Conservation (phyloP, 768 basidiomycete species). For the Termitomyces sp. region DNA sequence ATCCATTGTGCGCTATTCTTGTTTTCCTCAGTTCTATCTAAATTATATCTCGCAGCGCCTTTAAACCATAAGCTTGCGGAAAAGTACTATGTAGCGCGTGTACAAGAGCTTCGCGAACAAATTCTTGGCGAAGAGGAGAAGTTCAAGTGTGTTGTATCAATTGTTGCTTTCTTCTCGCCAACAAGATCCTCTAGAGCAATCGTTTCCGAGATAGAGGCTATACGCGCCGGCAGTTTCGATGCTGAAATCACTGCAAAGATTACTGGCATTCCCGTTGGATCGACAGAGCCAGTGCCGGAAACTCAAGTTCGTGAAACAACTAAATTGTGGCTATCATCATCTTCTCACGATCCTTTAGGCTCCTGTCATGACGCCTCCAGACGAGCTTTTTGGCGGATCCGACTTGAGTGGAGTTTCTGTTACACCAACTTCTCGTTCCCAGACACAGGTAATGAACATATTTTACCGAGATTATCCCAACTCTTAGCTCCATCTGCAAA, state of each 20-base stretch:
- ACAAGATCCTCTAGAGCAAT: conserved; percentile 39
- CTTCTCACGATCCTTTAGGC: background rate
- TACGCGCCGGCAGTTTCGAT: conserved; percentile 65
- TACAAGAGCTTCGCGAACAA: conserved; percentile 64
- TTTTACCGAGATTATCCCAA: background rate
- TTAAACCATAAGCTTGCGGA: conserved; percentile 68
- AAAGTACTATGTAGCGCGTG: conserved; percentile 63
- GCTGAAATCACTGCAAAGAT: conserved; percentile 34
- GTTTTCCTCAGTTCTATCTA: background rate
- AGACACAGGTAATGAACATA: conserved; percentile 12
- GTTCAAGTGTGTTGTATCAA: conserved; percentile 57
- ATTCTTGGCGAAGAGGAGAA: conserved; percentile 69
- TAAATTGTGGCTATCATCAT: background rate
- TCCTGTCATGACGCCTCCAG: conserved; percentile 9
- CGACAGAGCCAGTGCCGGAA: conserved; percentile 3
- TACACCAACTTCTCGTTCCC: conserved; percentile 19
- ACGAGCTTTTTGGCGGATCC: conserved; percentile 25
- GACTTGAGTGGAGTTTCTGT: conserved; percentile 30
- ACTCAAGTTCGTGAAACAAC: background rate
- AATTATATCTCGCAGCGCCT: conserved; percentile 39
- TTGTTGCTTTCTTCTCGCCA: background rate
- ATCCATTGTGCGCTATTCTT: conserved; percentile 39
- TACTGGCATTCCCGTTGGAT: conserved; percentile 13
- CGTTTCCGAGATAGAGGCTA: conserved; percentile 70
- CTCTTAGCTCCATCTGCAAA: background rate